Evolutionary conservation across 2,329 filamentous ascomycete genomes (phyloP).

Genomic region (Dothideomycetes sp.): DNA sequence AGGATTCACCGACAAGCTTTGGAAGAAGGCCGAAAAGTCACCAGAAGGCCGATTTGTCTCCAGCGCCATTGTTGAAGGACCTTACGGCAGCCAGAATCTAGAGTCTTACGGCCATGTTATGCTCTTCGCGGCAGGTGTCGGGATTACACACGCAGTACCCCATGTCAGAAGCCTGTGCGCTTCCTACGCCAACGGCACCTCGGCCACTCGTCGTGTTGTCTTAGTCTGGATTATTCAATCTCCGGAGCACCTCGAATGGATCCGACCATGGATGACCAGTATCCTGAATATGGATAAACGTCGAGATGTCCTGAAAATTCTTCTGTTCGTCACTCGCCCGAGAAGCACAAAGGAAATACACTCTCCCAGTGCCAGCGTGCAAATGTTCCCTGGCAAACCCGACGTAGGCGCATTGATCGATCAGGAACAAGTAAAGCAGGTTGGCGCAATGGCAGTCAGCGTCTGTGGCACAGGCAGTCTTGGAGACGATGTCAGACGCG

Average conservation of each 20-base stretch:
- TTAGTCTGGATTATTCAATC: slow-evolving; percentile 91
- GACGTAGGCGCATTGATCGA: slow-evolving; percentile 69
- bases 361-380: slow-evolving; percentile 66
- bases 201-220: slow-evolving; percentile 70
- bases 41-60: slow-evolving; percentile 48
- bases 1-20: slow-evolving; percentile 77
- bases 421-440: slow-evolving; percentile 69
- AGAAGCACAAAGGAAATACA: slow-evolving; percentile 72
- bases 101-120: slow-evolving; percentile 87
- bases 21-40: slow-evolving; percentile 50
- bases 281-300: slow-evolving; percentile 73
- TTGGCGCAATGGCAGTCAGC: slow-evolving; percentile 80
- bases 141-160: slow-evolving; percentile 89
- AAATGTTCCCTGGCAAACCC: slow-evolving; percentile 84
- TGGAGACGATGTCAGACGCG: slow-evolving; percentile 62
- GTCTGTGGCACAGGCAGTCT: slow-evolving; percentile 66
- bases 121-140: slow-evolving; percentile 83
- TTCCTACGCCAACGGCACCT: slow-evolving; percentile 53
- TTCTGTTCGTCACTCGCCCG: slow-evolving; percentile 83
- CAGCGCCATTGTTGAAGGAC: slow-evolving; percentile 59
- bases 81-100: slow-evolving; percentile 48
- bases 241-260: slow-evolving; percentile 84
- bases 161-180: slow-evolving; percentile 60
- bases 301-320: slow-evolving; percentile 71
- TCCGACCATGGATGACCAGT: slow-evolving; percentile 79